A percentile compares a stretch with the other conserved stretches of the same genome.
These are phyloP conservation scores for Cymbopogon flexuosus DNA, from an alignment of 202 grass and related monocot genomes.

Conservation along the genomic window DNA sequence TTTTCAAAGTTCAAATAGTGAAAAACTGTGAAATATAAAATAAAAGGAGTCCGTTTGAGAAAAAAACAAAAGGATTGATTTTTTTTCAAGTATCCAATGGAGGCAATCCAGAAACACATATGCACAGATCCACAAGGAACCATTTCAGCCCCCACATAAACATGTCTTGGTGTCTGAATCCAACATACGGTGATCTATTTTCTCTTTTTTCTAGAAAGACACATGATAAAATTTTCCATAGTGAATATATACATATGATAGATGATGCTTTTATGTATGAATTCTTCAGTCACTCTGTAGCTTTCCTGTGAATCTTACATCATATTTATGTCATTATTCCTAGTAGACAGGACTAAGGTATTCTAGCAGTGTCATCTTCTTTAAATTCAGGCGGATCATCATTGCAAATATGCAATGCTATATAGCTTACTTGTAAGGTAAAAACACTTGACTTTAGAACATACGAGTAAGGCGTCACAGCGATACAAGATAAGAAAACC, in stretches of 20 bases:
- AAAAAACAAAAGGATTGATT: background rate
- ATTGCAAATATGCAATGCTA: conserved; percentile 69
- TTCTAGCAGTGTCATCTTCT: conserved; percentile 53
- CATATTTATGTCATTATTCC: background rate
- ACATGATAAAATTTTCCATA: background rate
- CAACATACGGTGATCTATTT: background rate
- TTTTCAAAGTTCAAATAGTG: background rate
- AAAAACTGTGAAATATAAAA: conserved; percentile 11
- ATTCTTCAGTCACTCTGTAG: background rate
- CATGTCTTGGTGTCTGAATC: background rate
- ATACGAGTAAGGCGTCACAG: background rate
- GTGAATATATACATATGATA: background rate
- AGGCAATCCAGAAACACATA: background rate
- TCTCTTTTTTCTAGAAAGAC: background rate
- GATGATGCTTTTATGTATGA: background rate
- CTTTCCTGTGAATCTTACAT: background rate
- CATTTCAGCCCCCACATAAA: background rate
- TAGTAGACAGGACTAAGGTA: background rate
- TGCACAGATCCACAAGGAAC: background rate
- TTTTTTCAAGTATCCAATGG: background rate
- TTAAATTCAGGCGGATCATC: conserved; percentile 63
- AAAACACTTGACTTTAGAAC: conserved; percentile 28
- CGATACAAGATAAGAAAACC: conserved; percentile 8
- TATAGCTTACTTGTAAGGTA: conserved; percentile 28
- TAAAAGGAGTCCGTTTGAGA: background rate